Evolutionary conservation across 2,329 filamentous ascomycete species (phyloP), one percentile per base, ranked within the genome.

Genomic region (Fusarium sp.): DNA sequence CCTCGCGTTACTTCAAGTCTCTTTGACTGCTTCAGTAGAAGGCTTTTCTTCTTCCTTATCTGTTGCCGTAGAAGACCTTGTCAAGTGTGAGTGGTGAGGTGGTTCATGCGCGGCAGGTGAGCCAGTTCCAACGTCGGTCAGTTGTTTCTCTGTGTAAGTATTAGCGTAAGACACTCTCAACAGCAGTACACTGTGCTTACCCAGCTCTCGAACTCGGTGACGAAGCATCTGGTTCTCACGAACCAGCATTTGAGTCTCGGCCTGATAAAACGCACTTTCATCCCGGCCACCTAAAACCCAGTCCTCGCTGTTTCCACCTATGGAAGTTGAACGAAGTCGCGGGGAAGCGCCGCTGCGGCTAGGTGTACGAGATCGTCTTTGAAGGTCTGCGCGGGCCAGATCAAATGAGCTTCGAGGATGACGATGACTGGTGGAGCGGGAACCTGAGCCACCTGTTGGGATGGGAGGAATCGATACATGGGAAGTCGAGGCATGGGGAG

Each of bases 201-300:
- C 91, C 15, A 94, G 80, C 73, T 94, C 91, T 35, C 90, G 84
- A 61, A 94, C 92, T 48, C 92, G 85, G 75, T 90, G 85, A 64
- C 90, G 89, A 51, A 95, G 81, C 92, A 95, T 94, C 78, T 94
- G 92, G 71, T 94, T 95, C 80, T 94, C 92, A 26, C 92, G 84
- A 22, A 89, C 86, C 72, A 95, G 79, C 80, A 88, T 93, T 78
- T 93, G 90, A 2, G 91, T 93, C 79, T 95, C 92, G 6, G 92
- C 92, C 76, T 94, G 91, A 73, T 94, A 94, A 76, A 93, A 94
- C 1, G 90, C 89, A 67, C 86, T 89, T 76, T 94, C 92, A 72
- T 94, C 92, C 19, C 91, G 83, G 9, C 86, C 86, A n/a, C 86
- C 86, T 2, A 91, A 82, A 47, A 85, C 79, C 80, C 85, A 88